These are phyloP conservation scores for fission yeast (Schizosaccharomyces pombe) DNA, from an alignment of 805 yeast genomes.

Conservation along the genomic window DNA sequence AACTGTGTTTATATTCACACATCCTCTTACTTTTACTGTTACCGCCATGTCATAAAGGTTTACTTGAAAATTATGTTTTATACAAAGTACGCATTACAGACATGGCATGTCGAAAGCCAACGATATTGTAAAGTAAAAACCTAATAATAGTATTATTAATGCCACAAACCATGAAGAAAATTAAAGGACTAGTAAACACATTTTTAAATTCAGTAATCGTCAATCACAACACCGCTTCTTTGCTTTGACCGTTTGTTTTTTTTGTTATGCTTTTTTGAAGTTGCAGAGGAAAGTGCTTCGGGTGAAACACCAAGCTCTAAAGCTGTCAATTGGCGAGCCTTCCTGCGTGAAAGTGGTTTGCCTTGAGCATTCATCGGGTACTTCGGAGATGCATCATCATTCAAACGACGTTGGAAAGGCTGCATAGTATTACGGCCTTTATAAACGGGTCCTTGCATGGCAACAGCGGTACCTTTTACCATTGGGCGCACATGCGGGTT, in stretches of 20 bases:
- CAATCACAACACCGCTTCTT: slow-evolving; percentile 8
- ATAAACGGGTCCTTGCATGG: neutral
- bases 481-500: neutral
- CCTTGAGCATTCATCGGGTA: neutral
- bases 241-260: slow-evolving; percentile 39
- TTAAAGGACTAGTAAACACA: neutral
- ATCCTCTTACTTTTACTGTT: too few species aligned
- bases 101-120: neutral
- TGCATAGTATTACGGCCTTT: neutral
- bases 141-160: neutral
- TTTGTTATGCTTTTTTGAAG: slow-evolving; percentile 37
- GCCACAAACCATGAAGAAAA: neutral
- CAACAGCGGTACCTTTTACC: neutral
- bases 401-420: neutral
- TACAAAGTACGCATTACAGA: too few species aligned
- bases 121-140: neutral
- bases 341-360: neutral
- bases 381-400: slow-evolving; percentile 1
- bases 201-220: neutral
- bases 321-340: neutral
- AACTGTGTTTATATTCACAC: too few species aligned
- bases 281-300: neutral
- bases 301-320: slow-evolving; percentile 2
- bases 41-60: too few species aligned
- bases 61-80: too few species aligned